Evolutionary conservation across 2,329 filamentous ascomycete genomes (phyloP).

Genomic region (Arthrocladium fulminans): DNA sequence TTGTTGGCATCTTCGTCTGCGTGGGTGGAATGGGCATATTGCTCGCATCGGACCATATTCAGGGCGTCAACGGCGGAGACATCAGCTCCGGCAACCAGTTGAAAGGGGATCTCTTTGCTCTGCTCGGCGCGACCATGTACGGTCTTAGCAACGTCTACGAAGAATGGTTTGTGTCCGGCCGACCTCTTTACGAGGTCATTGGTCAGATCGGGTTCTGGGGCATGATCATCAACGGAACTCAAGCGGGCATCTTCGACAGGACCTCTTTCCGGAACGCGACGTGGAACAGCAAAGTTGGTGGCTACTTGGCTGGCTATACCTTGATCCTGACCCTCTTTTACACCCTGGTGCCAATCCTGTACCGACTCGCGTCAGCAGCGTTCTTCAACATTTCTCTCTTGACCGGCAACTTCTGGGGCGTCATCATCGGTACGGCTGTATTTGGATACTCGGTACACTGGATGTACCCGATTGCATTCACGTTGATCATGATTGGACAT

Average conservation of each 20-base stretch:
- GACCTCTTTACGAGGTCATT: conserved; percentile 85
- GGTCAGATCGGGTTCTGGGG: conserved; percentile 84
- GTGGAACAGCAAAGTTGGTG: conserved; percentile 61
- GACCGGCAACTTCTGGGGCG: conserved; percentile 94
- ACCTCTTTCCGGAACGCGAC: conserved; percentile 54
- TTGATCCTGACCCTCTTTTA: conserved; percentile 78
- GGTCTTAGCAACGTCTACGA: conserved; percentile 85
- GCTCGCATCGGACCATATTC: conserved; percentile 77
- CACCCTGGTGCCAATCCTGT: conserved; percentile 71
- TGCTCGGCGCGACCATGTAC: conserved; percentile 84
- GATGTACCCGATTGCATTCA: conserved; percentile 92
- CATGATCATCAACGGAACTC: conserved; percentile 81
- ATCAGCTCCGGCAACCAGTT: conserved; percentile 53
- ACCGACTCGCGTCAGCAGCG: conserved; percentile 81
- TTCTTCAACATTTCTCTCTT: conserved; percentile 95
- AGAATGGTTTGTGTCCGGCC: conserved; percentile 82
- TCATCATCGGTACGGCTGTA: conserved; percentile 81
- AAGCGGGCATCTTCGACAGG: conserved; percentile 88
- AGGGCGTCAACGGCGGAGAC: conserved; percentile 56
- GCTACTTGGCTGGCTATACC: conserved; percentile 86
- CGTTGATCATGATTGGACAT: conserved; percentile 78
- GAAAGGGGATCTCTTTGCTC: conserved; percentile 86
- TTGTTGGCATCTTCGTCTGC: conserved; percentile 78
- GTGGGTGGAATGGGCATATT: conserved; percentile 85
- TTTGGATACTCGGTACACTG: conserved; percentile 74